Percentiles rank a stretch among this genome's conserved stretches.
Evolutionary conservation across 176 grass and related monocot genomes (phyloP).

Genomic region (Bonia amplexicaulis): DNA sequence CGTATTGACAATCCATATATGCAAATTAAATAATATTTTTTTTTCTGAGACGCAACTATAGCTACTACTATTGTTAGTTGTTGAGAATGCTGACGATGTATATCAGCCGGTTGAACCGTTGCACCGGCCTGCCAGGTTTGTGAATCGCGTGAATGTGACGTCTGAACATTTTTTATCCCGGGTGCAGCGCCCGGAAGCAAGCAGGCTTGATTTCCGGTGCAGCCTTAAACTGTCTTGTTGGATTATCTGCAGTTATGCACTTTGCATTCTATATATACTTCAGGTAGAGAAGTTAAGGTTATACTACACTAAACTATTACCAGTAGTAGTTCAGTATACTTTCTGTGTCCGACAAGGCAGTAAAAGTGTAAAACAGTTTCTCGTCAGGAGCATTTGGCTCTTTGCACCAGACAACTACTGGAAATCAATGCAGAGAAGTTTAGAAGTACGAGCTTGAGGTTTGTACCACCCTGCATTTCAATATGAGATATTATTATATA

Average conservation of each 20-base stretch:
- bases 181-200: slow-evolving; percentile 32
- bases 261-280: not conserved
- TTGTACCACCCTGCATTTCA: not conserved
- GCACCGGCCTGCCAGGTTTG: not conserved
- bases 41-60: not conserved
- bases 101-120: not conserved
- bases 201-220: slow-evolving; percentile 23
- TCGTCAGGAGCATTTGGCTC: not conserved
- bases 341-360: not conserved
- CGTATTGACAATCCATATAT: not conserved
- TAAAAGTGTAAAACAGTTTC: too few relatives aligned
- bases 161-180: not conserved
- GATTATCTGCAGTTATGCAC: not conserved
- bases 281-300: not conserved
- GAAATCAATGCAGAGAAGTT: not conserved
- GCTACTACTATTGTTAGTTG: not conserved
- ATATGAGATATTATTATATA: too few relatives aligned
- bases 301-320: not conserved
- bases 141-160: not conserved
- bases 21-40: not conserved
- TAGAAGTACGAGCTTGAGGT: not conserved
- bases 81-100: not conserved
- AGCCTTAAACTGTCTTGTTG: not conserved
- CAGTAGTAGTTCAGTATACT: not conserved
- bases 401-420: not conserved